Percentiles rank a stretch among this genome's conserved stretches.
These are phyloP conservation scores for Coffea eugenioides DNA, from an alignment of 257 asterid genomes.

Conservation along the genomic window DNA sequence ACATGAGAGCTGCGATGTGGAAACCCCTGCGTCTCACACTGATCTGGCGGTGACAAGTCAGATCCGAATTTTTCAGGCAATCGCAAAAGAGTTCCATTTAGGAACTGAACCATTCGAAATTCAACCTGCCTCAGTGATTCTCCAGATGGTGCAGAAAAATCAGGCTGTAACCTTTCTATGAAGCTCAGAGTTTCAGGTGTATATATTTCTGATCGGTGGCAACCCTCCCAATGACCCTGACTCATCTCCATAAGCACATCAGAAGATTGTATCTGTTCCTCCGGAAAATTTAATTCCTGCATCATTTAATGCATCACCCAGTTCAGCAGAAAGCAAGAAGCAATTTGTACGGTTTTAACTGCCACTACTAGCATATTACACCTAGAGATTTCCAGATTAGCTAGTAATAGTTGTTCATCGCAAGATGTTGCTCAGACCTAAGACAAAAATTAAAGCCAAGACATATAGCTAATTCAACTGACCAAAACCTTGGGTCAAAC, in stretches of 20 bases:
- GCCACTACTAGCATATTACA: not conserved
- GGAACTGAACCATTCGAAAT: conserved; percentile 92
- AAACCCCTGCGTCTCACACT: conserved; percentile 39
- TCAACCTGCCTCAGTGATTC: conserved; percentile 97
- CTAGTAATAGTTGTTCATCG: not conserved
- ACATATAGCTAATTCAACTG: not conserved
- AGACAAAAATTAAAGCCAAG: not conserved
- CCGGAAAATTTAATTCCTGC: conserved; percentile 81
- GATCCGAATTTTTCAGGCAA: conserved; percentile 72
- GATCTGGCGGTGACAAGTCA: conserved; percentile 83
- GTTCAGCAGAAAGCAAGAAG: not conserved
- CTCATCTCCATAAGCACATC: conserved; percentile 87
- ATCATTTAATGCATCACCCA: conserved; percentile 17
- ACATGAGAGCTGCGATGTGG: conserved; percentile 34
- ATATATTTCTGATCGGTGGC: conserved; percentile 73
- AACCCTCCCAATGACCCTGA: conserved; percentile 97
- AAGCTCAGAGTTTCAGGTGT: conserved; percentile 62
- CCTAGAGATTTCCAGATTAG: not conserved
- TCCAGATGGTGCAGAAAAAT: conserved; percentile 85
- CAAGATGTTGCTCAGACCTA: not conserved
- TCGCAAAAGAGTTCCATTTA: conserved; percentile 55
- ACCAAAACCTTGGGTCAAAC: not conserved
- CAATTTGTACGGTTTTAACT: not conserved
- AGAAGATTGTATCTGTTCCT: conserved; percentile 74
- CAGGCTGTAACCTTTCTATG: conserved; percentile 86